phyloP scores from a whole-genome alignment of 768 basidiomycete species.

The Neoboletus magnificus region DNA sequence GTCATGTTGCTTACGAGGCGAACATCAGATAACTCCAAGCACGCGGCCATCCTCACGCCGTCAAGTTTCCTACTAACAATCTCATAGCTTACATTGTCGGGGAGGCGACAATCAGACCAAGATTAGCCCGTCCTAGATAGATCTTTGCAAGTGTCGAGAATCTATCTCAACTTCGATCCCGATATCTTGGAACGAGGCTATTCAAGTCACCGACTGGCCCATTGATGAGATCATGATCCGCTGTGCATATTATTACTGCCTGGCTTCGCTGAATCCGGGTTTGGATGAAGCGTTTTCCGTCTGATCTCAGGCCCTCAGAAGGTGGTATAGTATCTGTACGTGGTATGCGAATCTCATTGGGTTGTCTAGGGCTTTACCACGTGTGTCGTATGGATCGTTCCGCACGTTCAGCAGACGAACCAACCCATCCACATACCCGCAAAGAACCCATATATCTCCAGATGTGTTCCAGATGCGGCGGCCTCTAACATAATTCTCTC shows the following conservation, averaged over 20 bases:
- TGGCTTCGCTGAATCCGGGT: neutral
- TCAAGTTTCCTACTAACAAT: neutral
- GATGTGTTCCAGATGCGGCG: neutral
- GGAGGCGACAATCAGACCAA: neutral
- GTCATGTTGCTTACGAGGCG: neutral
- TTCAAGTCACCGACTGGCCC: neutral
- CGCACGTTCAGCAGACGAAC: neutral
- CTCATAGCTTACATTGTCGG: neutral
- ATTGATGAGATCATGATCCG: slow-evolving; percentile 12
- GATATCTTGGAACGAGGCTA: neutral
- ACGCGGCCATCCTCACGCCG: neutral
- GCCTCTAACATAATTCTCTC: neutral
- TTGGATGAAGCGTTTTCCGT: neutral
- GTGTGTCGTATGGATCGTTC: neutral
- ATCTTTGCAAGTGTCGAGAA: neutral
- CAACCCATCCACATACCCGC: neutral
- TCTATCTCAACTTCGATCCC: neutral
- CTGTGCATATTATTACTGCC: neutral
- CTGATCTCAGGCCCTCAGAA: neutral
- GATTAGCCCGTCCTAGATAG: neutral
- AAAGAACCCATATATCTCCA: neutral
- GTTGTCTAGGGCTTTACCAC: slow-evolving; percentile 4
- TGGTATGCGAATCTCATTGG: neutral
- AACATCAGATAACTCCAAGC: neutral
- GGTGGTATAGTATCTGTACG: neutral